Evolutionary conservation across 169 alveolate genomes (phyloP).

Genomic region (Babesia bigemina): DNA sequence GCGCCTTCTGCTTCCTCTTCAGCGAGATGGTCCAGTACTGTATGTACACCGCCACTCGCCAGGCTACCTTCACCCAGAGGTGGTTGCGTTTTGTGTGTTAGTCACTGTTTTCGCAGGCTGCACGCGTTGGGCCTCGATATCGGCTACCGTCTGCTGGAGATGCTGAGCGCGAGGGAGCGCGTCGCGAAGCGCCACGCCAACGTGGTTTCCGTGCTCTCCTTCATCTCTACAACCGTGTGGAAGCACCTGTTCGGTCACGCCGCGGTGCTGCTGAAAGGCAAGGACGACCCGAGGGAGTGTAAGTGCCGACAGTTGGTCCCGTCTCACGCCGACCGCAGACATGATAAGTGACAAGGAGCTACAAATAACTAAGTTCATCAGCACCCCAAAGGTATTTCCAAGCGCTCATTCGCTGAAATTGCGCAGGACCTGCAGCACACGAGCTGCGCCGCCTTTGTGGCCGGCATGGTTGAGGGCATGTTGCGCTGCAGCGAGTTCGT

Average conservation of each 20-base stretch:
- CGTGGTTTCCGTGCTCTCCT: slow-evolving; percentile 52
- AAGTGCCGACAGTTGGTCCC: neutral
- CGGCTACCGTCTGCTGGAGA: slow-evolving; percentile 57
- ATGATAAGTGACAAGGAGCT: slow-evolving; percentile 64
- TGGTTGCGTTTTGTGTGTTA: neutral
- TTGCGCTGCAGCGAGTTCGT: slow-evolving; percentile 53
- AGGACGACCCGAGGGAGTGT: slow-evolving; percentile 66
- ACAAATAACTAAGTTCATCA: slow-evolving; percentile 52
- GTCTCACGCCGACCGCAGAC: slow-evolving; percentile 13
- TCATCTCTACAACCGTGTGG: slow-evolving; percentile 64
- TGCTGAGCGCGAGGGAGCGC: slow-evolving; percentile 47
- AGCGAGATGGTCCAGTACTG: slow-evolving; percentile 68
- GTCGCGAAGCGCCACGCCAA: slow-evolving; percentile 28
- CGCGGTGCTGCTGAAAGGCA: slow-evolving; percentile 55
- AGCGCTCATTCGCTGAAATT: neutral
- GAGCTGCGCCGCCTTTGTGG: slow-evolving; percentile 60
- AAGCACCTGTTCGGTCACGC: slow-evolving; percentile 62
- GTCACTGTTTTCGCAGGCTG: slow-evolving; percentile 3
- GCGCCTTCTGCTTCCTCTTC: slow-evolving; percentile 62
- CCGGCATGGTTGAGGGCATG: slow-evolving; percentile 70
- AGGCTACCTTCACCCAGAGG: slow-evolving; percentile 58
- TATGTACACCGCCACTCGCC: slow-evolving; percentile 51
- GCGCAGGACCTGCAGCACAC: slow-evolving; percentile 61
- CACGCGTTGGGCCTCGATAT: slow-evolving; percentile 56
- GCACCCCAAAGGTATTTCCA: slow-evolving; percentile 50